A percentile compares a stretch with the other conserved stretches of the same genome.
These are phyloP conservation scores for Fusarium incarnatum DNA, from an alignment of 2,329 filamentous ascomycete genomes.

Conservation along the genomic window DNA sequence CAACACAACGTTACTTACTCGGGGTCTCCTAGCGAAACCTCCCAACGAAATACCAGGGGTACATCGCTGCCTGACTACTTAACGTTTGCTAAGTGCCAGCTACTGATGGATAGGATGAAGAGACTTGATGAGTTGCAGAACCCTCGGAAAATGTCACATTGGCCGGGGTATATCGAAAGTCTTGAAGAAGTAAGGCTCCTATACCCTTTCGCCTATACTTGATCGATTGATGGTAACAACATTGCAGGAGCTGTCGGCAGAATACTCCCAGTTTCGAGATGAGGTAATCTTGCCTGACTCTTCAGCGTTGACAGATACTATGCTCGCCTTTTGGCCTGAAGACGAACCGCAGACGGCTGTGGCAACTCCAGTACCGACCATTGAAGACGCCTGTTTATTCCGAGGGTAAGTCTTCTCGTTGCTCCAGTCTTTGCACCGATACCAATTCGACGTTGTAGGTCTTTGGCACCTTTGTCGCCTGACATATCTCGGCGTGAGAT, in stretches of 20 bases:
- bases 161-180: not conserved
- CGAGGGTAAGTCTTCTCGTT: not conserved
- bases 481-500: not conserved
- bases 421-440: not conserved
- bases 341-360: not conserved
- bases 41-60: too few relatives aligned
- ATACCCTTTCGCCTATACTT: fast-evolving
- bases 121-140: not conserved
- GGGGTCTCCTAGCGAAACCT: too few relatives aligned
- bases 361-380: not conserved
- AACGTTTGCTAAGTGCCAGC: not conserved
- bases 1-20: too few relatives aligned
- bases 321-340: not conserved
- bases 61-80: not conserved
- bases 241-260: not conserved
- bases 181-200: not conserved
- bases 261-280: not conserved
- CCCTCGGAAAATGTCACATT: not conserved
- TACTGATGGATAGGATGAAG: not conserved
- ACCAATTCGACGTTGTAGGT: not conserved
- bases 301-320: not conserved
- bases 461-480: not conserved
- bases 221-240: not conserved
- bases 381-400: not conserved
- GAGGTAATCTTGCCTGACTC: not conserved